Conservation (phyloP, 768 basidiomycete species). For the Lactifluus volemus region DNA sequence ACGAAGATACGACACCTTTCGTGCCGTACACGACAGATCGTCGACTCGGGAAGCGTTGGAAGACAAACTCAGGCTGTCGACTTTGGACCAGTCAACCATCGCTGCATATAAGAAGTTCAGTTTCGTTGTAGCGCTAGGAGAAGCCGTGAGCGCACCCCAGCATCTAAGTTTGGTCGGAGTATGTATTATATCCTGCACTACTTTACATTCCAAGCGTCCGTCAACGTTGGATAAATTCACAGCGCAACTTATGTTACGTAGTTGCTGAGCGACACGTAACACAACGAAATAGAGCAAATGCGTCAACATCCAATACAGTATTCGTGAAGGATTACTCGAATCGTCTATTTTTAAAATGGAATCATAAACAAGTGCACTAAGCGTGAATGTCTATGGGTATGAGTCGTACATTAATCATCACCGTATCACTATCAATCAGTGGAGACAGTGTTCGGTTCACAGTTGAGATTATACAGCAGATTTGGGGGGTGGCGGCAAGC, state of each 20-base stretch:
- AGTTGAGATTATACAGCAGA: background rate
- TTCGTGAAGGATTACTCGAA: too few relatives aligned
- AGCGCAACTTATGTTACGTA: too few relatives aligned
- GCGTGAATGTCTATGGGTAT: background rate
- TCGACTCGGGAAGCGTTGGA: constrained; percentile 72
- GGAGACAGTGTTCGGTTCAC: background rate
- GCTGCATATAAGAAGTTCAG: constrained; percentile 19
- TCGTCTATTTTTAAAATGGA: too few relatives aligned
- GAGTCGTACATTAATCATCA: background rate
- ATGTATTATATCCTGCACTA: too few relatives aligned
- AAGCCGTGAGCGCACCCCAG: too few relatives aligned
- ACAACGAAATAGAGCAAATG: too few relatives aligned
- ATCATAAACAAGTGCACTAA: background rate
- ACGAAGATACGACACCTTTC: constrained; percentile 67
- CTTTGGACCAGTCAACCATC: constrained; percentile 47
- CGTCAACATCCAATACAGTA: too few relatives aligned
- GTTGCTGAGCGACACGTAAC: too few relatives aligned
- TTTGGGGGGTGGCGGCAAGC: background rate
- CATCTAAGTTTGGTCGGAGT: too few relatives aligned
- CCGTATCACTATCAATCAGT: background rate
- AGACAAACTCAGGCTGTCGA: constrained; percentile 54
- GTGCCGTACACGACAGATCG: constrained; percentile 63
- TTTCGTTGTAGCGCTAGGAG: too few relatives aligned
- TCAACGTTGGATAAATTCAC: too few relatives aligned
- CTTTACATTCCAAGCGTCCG: too few relatives aligned